A percentile compares a stretch with the other conserved stretches of the same genome.
Conservation (phyloP, 352 stramenopile genomes). For the Phytophthora tubulina region DNA sequence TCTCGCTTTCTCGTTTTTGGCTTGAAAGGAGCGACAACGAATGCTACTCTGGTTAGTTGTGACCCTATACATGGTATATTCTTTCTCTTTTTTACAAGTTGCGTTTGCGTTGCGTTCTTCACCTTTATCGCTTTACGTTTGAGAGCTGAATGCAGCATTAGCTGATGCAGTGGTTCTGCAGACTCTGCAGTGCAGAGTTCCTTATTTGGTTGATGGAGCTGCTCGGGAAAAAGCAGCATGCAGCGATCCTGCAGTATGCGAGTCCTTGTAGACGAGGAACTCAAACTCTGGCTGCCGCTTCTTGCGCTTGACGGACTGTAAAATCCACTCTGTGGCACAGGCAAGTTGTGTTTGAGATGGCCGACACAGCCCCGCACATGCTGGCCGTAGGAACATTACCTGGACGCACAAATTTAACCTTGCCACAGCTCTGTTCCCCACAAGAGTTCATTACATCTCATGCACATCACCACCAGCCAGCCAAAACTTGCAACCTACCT, state of each 20-base stretch:
- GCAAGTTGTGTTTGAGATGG: neutral
- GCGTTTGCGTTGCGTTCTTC: constrained; percentile 20
- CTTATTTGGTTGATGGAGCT: constrained; percentile 14
- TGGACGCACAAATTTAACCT: constrained; percentile 74
- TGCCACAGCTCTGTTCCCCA: constrained; percentile 50
- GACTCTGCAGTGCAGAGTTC: neutral
- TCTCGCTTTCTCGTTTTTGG: constrained; percentile 38
- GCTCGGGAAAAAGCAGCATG: constrained; percentile 30
- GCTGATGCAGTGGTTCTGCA: neutral
- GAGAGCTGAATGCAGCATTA: neutral
- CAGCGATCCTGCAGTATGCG: constrained; percentile 19
- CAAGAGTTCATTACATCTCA: constrained; percentile 6
- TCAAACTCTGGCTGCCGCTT: constrained; percentile 76
- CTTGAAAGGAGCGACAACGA: constrained; percentile 50
- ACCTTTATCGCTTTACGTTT: neutral
- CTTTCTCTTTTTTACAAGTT: constrained; percentile 40
- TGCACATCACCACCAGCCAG: neutral
- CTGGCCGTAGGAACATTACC: constrained; percentile 38
- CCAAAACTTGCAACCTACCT: constrained; percentile 44
- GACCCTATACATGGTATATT: constrained; percentile 59
- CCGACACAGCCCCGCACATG: neutral
- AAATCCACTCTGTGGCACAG: constrained; percentile 70
- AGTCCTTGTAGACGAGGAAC: constrained; percentile 81
- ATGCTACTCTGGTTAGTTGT: constrained; percentile 57
- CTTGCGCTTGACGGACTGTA: constrained; percentile 74